Conservation (phyloP, 441 rosid species). For the Pelargonium fulgidum region DNA sequence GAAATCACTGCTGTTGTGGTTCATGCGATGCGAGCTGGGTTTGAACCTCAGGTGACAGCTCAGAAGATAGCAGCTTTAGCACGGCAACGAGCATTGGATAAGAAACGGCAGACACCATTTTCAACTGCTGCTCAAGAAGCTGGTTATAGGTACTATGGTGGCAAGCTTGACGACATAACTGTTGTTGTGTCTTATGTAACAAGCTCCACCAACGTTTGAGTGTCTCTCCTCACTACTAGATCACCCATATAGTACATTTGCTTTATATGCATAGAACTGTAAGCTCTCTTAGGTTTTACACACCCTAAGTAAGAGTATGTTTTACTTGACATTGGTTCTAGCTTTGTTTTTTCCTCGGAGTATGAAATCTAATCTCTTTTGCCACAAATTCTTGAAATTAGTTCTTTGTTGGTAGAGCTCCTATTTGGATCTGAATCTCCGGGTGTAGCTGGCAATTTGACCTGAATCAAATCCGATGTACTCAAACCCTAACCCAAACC, state of each 20-base stretch:
- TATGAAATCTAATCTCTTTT: no score
- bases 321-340: no score
- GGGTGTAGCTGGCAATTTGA: no score
- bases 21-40: slow-evolving; percentile 62
- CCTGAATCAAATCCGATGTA: no score
- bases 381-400: no score
- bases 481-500: no score
- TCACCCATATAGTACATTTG: background rate
- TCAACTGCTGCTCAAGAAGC: slow-evolving; percentile 88
- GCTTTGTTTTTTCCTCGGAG: no score
- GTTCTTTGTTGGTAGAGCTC: no score
- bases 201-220: slow-evolving; percentile 30
- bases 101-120: slow-evolving; percentile 74
- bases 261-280: background rate
- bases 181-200: slow-evolving; percentile 76
- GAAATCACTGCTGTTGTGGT: slow-evolving; percentile 75
- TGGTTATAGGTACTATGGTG: slow-evolving; percentile 77
- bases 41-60: slow-evolving; percentile 65
- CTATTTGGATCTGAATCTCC: no score
- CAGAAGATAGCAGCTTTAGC: slow-evolving; percentile 86
- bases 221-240: background rate
- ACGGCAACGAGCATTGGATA: slow-evolving; percentile 66
- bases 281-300: slow-evolving; percentile 2
- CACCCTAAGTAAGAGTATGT: background rate
- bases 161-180: slow-evolving; percentile 94